Evolutionary conservation across 306 rosid genomes (phyloP).

Genomic region (Hippophae rhamnoides): DNA sequence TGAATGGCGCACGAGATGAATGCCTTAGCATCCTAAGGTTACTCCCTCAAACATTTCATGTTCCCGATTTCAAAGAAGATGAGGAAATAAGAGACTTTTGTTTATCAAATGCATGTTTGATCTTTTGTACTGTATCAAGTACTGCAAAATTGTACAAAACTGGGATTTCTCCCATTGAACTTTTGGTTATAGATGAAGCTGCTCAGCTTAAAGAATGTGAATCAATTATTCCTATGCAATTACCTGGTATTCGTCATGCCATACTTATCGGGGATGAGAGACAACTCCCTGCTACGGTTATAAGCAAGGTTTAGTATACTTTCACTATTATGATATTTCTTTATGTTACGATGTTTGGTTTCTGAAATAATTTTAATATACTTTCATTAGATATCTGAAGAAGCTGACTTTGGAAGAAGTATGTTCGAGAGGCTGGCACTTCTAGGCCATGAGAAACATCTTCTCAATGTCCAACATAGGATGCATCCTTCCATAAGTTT

Average conservation of each 20-base stretch:
- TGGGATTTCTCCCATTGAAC: slow-evolving; percentile 20
- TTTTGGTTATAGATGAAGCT: slow-evolving; percentile 41
- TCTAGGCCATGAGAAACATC: slow-evolving; percentile 24
- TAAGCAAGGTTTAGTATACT: slow-evolving; percentile 24
- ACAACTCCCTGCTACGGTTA: slow-evolving; percentile 35
- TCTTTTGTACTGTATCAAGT: slow-evolving; percentile 37
- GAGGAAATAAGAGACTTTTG: slow-evolving; percentile 26
- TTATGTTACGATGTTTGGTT: not conserved
- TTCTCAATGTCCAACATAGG: slow-evolving; percentile 31
- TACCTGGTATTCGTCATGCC: slow-evolving; percentile 29
- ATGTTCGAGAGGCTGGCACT: slow-evolving; percentile 28
- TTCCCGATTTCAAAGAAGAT: slow-evolving; percentile 15
- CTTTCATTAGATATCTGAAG: slow-evolving; percentile 12
- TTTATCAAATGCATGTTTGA: slow-evolving; percentile 24
- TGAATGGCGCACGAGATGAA: not conserved
- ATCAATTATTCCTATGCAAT: slow-evolving; percentile 31
- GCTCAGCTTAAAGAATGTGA: slow-evolving; percentile 46
- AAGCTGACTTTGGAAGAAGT: slow-evolving; percentile 31
- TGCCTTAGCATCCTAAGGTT: slow-evolving; percentile 15
- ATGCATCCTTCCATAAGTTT: slow-evolving; percentile 38
- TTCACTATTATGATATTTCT: not conserved
- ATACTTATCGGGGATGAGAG: slow-evolving; percentile 37
- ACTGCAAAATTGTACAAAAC: slow-evolving; percentile 26
- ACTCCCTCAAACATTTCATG: slow-evolving; percentile 22
- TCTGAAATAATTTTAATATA: not conserved